Evolutionary conservation across 2,329 filamentous ascomycete genomes (phyloP).

Genomic region (Sclerotinia spermophila): DNA sequence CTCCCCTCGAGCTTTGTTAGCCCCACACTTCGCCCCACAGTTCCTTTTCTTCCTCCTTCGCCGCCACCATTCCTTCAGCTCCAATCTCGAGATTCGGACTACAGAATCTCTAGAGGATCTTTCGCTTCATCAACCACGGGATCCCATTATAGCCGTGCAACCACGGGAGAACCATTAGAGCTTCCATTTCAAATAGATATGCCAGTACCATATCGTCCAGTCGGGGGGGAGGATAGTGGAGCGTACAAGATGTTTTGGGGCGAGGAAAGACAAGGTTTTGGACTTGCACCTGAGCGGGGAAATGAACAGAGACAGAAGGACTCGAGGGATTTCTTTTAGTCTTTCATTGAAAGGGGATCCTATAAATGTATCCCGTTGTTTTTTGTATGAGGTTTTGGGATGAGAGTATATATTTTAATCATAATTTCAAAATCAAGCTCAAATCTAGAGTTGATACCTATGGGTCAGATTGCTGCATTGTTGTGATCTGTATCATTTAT

Average conservation of each 20-base stretch:
- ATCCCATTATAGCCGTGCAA: conserved; percentile 1
- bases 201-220: background rate
- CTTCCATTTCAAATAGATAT: background rate
- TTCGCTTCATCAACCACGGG: background rate
- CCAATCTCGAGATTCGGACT: background rate
- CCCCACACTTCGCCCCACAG: background rate
- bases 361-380: background rate
- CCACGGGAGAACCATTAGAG: background rate
- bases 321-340: background rate
- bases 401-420: background rate
- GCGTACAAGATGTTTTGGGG: background rate
- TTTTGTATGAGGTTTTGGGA: background rate
- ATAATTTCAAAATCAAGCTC: background rate
- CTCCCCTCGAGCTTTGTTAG: background rate
- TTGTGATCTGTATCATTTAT: background rate
- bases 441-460: background rate
- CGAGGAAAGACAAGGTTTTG: background rate
- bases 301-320: background rate
- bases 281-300: too few relatives aligned
- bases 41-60: background rate
- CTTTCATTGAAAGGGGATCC: background rate
- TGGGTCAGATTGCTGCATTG: background rate
- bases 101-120: background rate
- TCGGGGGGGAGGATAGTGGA: background rate
- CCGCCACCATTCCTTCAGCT: background rate